Base-by-base conservation (phyloP, 345 rosid species). In the Angophora floribunda region DNA sequence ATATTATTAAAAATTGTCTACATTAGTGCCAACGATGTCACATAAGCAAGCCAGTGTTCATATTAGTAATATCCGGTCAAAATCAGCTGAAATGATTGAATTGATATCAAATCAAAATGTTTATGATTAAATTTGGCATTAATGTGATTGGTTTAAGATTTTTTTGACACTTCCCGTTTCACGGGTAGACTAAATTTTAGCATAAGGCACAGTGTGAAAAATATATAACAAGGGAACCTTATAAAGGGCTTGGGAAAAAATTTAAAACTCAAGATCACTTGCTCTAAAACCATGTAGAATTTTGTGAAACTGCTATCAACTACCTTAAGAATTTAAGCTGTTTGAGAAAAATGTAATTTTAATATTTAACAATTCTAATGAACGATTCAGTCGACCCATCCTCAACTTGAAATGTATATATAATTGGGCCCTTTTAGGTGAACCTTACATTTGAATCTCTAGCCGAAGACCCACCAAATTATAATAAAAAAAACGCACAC, bases 261-360 rank as follows among this genome's bases (percentile, higher is more conserved):
- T 55, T 55, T 36, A 5, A 8, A 19, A 75, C 24, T 75, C 4
- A 2, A 3, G 13, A 75, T 4, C 1, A 41, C 1, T 0, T 75
- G 3, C 11, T 9, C 0, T 6, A 1, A 75, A 17, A 1, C 4
- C 7, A 5, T 75, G 7, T 19, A 75, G 41, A 13, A 75, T 41
- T 75, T 75, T 1, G 13, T 41, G 11, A 11, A 3, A 70, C 6
- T 3, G 13, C 6, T 2, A 3, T 70, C 14, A 0, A 36, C 4
- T 70, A 13, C 2, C 9, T 0, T 8, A 70, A 70, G 7, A 75
- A 22, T 19, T 41, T 36, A 36, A 36, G 12, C 0, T 0, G 2
- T 36, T 17, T 1, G 4, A 70, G 0, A 2, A 9, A 70, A 4
- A 4, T 1, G 1, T 75, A 14, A 3, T 41, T 36, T 70, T 41